Percentiles rank a stretch among this genome's conserved stretches.
Evolutionary conservation across 1,284 basidiomycete genomes (phyloP).

Genomic region (Irpex sp.): DNA sequence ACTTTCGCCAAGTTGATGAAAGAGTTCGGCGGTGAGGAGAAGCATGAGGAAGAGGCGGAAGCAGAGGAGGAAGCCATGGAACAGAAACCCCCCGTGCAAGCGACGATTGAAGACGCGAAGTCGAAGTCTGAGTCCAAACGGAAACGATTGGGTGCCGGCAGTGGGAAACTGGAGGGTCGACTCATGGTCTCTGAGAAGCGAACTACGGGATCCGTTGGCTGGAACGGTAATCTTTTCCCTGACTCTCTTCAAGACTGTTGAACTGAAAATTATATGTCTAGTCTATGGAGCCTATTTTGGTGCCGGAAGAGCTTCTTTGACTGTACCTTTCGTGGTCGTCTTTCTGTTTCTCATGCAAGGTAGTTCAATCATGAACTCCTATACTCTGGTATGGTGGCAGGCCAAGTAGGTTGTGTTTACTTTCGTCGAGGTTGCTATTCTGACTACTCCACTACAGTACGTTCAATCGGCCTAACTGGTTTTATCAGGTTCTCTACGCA

Average conservation of each 20-base stretch:
- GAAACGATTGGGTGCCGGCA: slow-evolving; percentile 46
- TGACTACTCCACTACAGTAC: slow-evolving; percentile 29
- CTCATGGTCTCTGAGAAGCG: slow-evolving; percentile 63
- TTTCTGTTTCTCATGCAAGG: slow-evolving; percentile 65
- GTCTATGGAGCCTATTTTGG: slow-evolving; percentile 70
- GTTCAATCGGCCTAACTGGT: slow-evolving; percentile 46
- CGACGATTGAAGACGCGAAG: slow-evolving; percentile 36
- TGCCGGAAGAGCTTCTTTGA: slow-evolving; percentile 58
- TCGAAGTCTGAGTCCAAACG: slow-evolving; percentile 31
- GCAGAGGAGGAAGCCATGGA: slow-evolving; percentile 32
- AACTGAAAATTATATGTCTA: slow-evolving; percentile 21
- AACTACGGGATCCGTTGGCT: slow-evolving; percentile 62
- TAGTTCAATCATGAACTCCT: slow-evolving; percentile 49
- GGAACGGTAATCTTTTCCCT: slow-evolving; percentile 35
- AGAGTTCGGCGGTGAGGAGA: slow-evolving; percentile 58
- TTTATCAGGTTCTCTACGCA: slow-evolving; percentile 76
- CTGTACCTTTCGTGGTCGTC: slow-evolving; percentile 54
- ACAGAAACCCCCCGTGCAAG: slow-evolving; percentile 18
- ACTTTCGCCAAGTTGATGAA: slow-evolving; percentile 59
- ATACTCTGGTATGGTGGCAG: slow-evolving; percentile 75
- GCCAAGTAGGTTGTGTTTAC: slow-evolving; percentile 40
- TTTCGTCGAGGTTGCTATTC: background rate
- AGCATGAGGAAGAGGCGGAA: slow-evolving; percentile 38
- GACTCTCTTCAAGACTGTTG: background rate
- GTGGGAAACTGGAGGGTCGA: slow-evolving; percentile 59